These are phyloP conservation scores for Kluyveromyces siamensis DNA, from an alignment of 805 yeast genomes.

Conservation along the genomic window DNA sequence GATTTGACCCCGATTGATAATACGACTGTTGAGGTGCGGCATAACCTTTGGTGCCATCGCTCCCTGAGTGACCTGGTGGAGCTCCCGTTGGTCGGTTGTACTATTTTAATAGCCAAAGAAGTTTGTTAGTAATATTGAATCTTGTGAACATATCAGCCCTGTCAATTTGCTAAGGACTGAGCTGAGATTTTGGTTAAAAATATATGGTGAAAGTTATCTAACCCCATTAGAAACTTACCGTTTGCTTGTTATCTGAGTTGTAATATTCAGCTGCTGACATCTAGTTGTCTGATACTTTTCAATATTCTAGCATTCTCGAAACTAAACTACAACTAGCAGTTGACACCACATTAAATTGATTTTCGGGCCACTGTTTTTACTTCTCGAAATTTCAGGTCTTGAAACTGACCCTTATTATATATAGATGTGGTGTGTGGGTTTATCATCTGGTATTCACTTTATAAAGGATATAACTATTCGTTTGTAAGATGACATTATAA, in stretches of 20 bases:
- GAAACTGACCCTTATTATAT: background rate
- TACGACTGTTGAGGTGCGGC: conserved; percentile 9
- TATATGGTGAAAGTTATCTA: background rate
- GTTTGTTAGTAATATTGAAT: background rate
- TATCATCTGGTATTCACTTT: background rate
- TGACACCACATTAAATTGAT: too few relatives aligned
- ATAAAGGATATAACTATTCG: too few relatives aligned
- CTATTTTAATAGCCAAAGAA: conserved; percentile 2
- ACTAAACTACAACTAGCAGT: too few relatives aligned
- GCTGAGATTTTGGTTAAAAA: too few relatives aligned
- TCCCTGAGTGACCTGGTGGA: conserved; percentile 12
- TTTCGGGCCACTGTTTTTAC: too few relatives aligned
- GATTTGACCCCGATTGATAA: conserved; percentile 4
- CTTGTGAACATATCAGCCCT: too few relatives aligned
- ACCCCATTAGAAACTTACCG: conserved; percentile 4
- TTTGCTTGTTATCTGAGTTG: conserved; percentile 5
- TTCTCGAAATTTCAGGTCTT: background rate
- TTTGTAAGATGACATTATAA: too few relatives aligned
- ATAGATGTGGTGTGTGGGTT: background rate
- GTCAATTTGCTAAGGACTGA: too few relatives aligned
- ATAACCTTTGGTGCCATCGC: background rate
- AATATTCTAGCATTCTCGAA: too few relatives aligned
- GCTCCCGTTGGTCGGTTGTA: conserved; percentile 23
- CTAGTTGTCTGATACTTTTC: background rate
- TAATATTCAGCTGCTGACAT: conserved; percentile 11